Base-by-base conservation (phyloP, 2,329 filamentous ascomycete genomes). In the Emergomyces pasteurianus region DNA sequence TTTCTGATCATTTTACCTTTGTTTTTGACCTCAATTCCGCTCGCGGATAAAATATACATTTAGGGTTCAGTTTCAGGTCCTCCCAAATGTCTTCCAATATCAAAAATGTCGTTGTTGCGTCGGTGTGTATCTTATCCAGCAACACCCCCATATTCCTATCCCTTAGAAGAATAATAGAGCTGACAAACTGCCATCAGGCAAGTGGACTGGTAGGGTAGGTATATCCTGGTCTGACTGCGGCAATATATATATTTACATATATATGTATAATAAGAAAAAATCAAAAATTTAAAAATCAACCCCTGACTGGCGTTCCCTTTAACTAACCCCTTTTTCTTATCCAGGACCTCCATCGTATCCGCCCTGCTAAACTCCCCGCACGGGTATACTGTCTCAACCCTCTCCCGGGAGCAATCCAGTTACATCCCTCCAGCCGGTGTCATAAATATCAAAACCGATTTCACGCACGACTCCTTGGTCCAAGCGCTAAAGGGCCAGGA, bases 401-500 rank as follows among this genome's bases (percentile, higher is more conserved):
- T 64, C 38, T 62, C 64, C 10, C 63, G 64, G 36, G 57, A 62
- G 46, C 54, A 40, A n/a, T 64, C 64, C 49, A 62, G 26, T 42
- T 64, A 63, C 36, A 43, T 54, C 26, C 49, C 61, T 14, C 63
- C 63, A 8, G 50, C 53, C 6, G 64, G 61, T 8, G 59, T 63
- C 52, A 62, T 56, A 9, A 52, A 49, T 6, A 50, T 66, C 38
- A 62, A 61, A 54, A 62, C 58, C 52, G 67, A 69, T 56, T 69
- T 67, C 61, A 59, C 60, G 26, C 58, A 62, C n/a, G 61, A 62
- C 8, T 67, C 65, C 28, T 59, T 70, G 8, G 62, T 60, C 16
- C 23, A 59, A 8, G 66, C 63, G 6, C 63, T 70, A 23, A 56
- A 63, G 54, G 63, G 58, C 2, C 63, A 65, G 46, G 63, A 68